Percentiles rank a stretch among this genome's conserved stretches.
Evolutionary conservation across 2,329 filamentous ascomycete genomes (phyloP).

Genomic region (Scedosporium aurantiacum): DNA sequence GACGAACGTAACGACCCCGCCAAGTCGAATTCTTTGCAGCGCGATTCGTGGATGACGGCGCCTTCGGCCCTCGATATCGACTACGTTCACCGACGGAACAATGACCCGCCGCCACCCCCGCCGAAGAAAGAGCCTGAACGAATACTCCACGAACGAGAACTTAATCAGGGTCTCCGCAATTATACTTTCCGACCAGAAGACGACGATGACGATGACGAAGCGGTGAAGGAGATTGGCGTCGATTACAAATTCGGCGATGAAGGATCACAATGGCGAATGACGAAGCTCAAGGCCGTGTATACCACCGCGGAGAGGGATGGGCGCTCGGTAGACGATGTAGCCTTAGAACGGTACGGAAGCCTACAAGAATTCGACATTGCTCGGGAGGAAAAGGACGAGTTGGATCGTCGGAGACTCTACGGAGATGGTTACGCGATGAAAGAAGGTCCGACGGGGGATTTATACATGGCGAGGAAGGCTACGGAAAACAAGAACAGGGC

Average conservation of each 20-base stretch:
- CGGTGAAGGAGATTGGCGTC: slow-evolving; percentile 38
- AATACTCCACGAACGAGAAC: slow-evolving; percentile 66
- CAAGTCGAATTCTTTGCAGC: slow-evolving; percentile 33
- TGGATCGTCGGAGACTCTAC: slow-evolving; percentile 74
- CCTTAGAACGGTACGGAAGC: slow-evolving; percentile 69
- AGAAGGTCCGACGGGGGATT: slow-evolving; percentile 75
- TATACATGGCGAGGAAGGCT: slow-evolving; percentile 67
- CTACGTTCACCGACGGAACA: slow-evolving; percentile 56
- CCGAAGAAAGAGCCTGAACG: slow-evolving; percentile 52
- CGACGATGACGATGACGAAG: slow-evolving; percentile 41
- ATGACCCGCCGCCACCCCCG: slow-evolving; percentile 41
- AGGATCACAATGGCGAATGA: slow-evolving; percentile 94
- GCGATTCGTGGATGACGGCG: slow-evolving; percentile 92
- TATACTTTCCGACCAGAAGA: slow-evolving; percentile 27
- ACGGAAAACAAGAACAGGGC: slow-evolving; percentile 32
- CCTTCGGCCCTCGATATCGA: slow-evolving; percentile 75
- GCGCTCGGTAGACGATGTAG: slow-evolving; percentile 68
- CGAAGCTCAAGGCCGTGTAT: slow-evolving; percentile 79
- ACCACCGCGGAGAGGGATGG: slow-evolving; percentile 63
- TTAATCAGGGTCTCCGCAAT: slow-evolving; percentile 57
- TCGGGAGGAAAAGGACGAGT: slow-evolving; percentile 81
- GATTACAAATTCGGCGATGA: slow-evolving; percentile 80
- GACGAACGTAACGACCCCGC: slow-evolving; percentile 11
- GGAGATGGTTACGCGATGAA: slow-evolving; percentile 77
- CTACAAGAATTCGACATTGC: slow-evolving; percentile 83